phyloP scores from a whole-genome alignment of 2,329 filamentous ascomycete genomes.

The Hypoxylon sp. region DNA sequence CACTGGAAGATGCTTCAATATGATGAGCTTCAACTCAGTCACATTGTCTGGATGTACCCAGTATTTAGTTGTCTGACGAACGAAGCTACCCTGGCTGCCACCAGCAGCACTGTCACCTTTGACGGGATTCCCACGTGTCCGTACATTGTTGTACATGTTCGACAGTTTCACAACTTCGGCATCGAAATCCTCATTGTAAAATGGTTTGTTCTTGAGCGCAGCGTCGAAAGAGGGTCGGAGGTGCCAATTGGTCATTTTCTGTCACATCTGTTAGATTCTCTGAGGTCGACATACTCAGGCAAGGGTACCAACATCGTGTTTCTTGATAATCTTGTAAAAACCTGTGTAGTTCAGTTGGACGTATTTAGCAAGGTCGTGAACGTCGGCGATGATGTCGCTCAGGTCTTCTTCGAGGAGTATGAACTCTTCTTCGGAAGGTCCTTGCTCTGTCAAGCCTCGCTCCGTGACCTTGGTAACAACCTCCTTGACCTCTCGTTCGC shows the following conservation, averaged over 20 bases:
- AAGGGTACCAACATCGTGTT: constrained; percentile 82
- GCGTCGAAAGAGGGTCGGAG: constrained; percentile 96
- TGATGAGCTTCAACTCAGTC: constrained; percentile 96
- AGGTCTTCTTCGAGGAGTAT: constrained; percentile 92
- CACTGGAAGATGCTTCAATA: constrained; percentile 96
- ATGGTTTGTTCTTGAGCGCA: constrained; percentile 93
- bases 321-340: constrained; percentile 99
- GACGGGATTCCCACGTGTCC: constrained; percentile 90
- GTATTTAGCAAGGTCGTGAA: constrained; percentile 97
- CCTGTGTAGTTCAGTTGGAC: constrained; percentile 98
- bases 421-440: constrained; percentile 90
- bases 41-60: constrained; percentile 99
- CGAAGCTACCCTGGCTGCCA: constrained; percentile 92
- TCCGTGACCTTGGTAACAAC: constrained; percentile 80
- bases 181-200: constrained; percentile 99
- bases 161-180: constrained; percentile 94
- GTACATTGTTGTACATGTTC: constrained; percentile 92
- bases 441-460: constrained; percentile 67
- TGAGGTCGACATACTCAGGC: not conserved
- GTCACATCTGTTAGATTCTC: constrained; percentile 36
- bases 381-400: constrained; percentile 97
- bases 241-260: constrained; percentile 96
- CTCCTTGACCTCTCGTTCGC: constrained; percentile 89
- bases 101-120: constrained; percentile 93
- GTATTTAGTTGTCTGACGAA: constrained; percentile 98